Evolutionary conservation across 2,329 filamentous ascomycete species (phyloP).

Genomic region (Aureobasidium zeae): DNA sequence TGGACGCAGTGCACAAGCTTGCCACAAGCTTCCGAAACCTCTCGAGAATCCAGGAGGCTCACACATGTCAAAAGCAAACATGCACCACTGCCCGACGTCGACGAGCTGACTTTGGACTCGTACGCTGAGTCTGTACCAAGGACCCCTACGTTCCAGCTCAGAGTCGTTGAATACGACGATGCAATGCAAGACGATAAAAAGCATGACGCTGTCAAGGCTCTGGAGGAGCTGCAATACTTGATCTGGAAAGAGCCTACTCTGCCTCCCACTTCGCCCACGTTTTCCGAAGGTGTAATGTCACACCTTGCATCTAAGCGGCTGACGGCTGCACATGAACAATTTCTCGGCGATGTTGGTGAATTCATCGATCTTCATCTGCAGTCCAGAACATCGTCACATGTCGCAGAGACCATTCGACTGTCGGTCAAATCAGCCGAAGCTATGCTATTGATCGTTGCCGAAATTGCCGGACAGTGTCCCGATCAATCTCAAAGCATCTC

Average conservation of each 20-base stretch:
- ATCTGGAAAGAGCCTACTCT: too few relatives aligned
- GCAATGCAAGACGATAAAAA: not conserved
- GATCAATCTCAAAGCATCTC: slow-evolving; percentile 58
- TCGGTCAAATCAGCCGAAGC: slow-evolving; percentile 73
- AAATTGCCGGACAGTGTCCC: slow-evolving; percentile 68
- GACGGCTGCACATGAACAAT: slow-evolving; percentile 71
- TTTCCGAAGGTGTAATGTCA: not conserved
- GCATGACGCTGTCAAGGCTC: too few relatives aligned
- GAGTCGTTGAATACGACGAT: not conserved
- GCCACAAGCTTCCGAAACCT: not conserved
- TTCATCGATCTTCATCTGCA: slow-evolving; percentile 92
- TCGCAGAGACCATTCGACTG: slow-evolving; percentile 72
- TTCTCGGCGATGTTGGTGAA: slow-evolving; percentile 81
- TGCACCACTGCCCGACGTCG: slow-evolving; percentile 32
- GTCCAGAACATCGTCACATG: slow-evolving; percentile 77
- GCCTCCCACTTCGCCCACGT: too few relatives aligned
- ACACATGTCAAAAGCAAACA: not conserved
- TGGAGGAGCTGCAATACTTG: too few relatives aligned
- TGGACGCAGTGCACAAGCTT: slow-evolving; percentile 48
- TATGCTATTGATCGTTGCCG: slow-evolving; percentile 69
- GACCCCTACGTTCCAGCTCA: slow-evolving; percentile 1
- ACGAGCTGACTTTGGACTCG: not conserved
- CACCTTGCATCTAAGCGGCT: slow-evolving; percentile 75
- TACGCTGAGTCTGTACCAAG: not conserved
- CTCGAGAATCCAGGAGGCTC: not conserved